Evolutionary conservation across 2,329 filamentous ascomycete species (phyloP).

Genomic region (Penicillium corylophilum): DNA sequence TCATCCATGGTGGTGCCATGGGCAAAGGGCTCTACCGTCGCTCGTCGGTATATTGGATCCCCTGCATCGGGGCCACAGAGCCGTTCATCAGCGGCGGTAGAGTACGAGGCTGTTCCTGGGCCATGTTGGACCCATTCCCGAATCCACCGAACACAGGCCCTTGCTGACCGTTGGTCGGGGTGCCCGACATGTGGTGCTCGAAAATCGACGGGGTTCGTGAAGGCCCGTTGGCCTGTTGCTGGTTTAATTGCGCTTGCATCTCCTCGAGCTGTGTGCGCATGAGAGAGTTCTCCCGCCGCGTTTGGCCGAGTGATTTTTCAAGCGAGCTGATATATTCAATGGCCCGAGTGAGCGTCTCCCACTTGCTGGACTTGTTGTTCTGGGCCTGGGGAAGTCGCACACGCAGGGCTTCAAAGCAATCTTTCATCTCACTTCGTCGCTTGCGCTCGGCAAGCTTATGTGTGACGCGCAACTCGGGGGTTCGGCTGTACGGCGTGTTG

Average conservation of each 20-base stretch:
- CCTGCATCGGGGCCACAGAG: conserved; percentile 48
- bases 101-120: conserved; percentile 47
- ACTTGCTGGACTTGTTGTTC: conserved; percentile 54
- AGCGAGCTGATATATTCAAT: conserved; percentile 50
- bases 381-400: conserved; percentile 46
- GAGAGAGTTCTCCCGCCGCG: conserved; percentile 39
- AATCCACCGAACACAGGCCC: conserved; percentile 32
- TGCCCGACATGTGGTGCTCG: conserved; percentile 35
- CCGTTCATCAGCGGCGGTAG: conserved; percentile 49
- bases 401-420: conserved; percentile 50
- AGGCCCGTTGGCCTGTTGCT: conserved; percentile 35
- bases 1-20: conserved; percentile 17
- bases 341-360: conserved; percentile 50
- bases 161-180: conserved; percentile 37
- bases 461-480: conserved; percentile 50
- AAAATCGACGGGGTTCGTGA: conserved; percentile 34
- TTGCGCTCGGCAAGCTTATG: conserved; percentile 53
- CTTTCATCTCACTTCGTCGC: conserved; percentile 54
- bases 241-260: conserved; percentile 40
- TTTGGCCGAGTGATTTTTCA: conserved; percentile 41
- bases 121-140: conserved; percentile 27
- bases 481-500: conserved; percentile 50
- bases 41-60: conserved; percentile 52
- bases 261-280: conserved; percentile 40
- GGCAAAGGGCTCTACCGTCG: conserved; percentile 33